Conservation (phyloP, 495 filamentous ascomycete genomes). For the Tuber indicum region DNA sequence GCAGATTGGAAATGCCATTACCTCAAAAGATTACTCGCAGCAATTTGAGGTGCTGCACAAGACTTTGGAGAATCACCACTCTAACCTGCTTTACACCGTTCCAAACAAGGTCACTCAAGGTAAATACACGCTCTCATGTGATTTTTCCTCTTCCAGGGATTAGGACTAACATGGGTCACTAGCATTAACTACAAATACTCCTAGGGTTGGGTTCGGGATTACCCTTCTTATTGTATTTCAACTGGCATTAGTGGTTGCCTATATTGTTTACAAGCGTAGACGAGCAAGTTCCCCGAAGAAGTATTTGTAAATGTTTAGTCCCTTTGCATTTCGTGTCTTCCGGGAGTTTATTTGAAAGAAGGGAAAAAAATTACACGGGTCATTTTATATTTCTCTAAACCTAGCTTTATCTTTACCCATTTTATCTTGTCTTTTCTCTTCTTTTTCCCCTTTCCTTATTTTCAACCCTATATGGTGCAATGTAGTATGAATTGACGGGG, state of each 20-base stretch:
- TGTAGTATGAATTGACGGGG: slow-evolving; percentile 1
- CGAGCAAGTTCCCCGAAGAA: slow-evolving; percentile 78
- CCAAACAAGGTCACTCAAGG: slow-evolving; percentile 38
- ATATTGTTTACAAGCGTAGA: slow-evolving; percentile 74
- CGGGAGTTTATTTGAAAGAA: background rate
- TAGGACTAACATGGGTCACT: slow-evolving; percentile 12
- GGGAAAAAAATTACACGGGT: background rate
- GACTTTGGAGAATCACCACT: slow-evolving; percentile 64
- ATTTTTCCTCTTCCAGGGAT: slow-evolving; percentile 21
- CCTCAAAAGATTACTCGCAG: slow-evolving; percentile 64
- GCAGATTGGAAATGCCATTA: slow-evolving; percentile 58
- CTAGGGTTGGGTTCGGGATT: slow-evolving; percentile 66
- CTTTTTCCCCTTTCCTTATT: background rate
- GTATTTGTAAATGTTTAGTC: slow-evolving; percentile 57
- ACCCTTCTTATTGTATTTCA: slow-evolving; percentile 72
- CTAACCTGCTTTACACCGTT: slow-evolving; percentile 36
- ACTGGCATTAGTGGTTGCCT: slow-evolving; percentile 59
- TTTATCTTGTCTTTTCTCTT: background rate
- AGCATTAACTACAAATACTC: slow-evolving; percentile 57
- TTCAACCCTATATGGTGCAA: background rate
- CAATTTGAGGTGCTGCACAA: slow-evolving; percentile 65
- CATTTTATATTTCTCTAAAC: background rate
- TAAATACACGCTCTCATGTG: slow-evolving; percentile 23
- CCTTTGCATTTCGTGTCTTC: slow-evolving; percentile 5
- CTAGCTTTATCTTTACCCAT: background rate